Evolutionary conservation across 768 basidiomycete species (phyloP), one percentile per base, ranked within the genome.

Genomic region (Amanita rubescens): DNA sequence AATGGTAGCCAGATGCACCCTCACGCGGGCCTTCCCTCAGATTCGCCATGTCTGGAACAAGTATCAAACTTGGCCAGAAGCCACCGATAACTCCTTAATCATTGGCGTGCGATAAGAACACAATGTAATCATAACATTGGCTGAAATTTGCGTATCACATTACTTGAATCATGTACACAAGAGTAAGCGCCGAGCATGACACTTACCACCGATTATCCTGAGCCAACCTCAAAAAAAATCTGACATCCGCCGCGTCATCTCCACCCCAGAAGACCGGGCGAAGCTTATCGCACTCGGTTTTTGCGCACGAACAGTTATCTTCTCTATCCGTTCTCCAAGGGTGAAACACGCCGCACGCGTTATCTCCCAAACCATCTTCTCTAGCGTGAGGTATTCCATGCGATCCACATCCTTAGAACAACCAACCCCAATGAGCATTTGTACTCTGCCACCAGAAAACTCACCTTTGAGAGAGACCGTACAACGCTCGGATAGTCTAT

Each of bases 251-350:
- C 84, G 73, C 0, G 78, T 81, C 37, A 88, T 79, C 57, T 79
- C 71, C 15, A 90, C 81, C 8, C 76, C 79, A 0, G 87, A 82
- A 1, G 75, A 75, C n/a, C 74, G 67, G 3, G 83, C 85, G 62
- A 81, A 85, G 24, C 81, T 80, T 20, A 90, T 65, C 0, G 88
- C 88, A 51, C 80, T 82, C 0, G 87, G 87, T 58, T 90, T 91
- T 54, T 80, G 78, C 19, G 84, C 74, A 0, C 77, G 69, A 3
- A 81, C 77, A 2, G 77, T 78, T 2, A 84, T 71, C 2, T 66
- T 58, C 14, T 68, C 62, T 0, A n/a, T 38, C 17, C 41, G 38
- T 43, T 32, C 38, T 1, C 51, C 51, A 1, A 53, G 32, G 1
- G 35, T 8, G 32, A 5, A 32, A 32, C 45, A 42, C 11, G 45